phyloP scores from a whole-genome alignment of 2,329 filamentous ascomycete genomes.

The Cladosporium sp. region DNA sequence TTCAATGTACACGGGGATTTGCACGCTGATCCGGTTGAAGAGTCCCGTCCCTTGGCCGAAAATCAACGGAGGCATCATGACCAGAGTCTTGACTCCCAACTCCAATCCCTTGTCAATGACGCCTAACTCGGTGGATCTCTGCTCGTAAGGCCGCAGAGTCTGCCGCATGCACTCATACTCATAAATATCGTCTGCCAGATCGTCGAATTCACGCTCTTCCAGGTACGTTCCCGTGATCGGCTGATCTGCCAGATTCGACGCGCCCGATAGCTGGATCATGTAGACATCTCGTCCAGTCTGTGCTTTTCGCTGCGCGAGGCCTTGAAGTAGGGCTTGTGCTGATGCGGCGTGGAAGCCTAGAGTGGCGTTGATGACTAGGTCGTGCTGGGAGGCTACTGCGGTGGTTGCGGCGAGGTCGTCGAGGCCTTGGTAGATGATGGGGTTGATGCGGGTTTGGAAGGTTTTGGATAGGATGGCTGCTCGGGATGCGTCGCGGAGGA shows the following conservation, averaged over 20 bases:
- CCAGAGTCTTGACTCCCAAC: conserved; percentile 40
- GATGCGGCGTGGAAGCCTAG: conserved; percentile 35
- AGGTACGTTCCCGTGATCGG: conserved; percentile 32
- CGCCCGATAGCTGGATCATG: conserved; percentile 43
- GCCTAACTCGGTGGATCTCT: conserved; percentile 43
- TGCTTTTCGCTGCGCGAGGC: conserved; percentile 37
- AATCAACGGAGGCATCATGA: conserved; percentile 46
- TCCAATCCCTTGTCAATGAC: conserved; percentile 39
- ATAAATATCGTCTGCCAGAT: conserved; percentile 42
- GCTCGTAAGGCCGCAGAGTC: conserved; percentile 34
- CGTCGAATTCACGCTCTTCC: conserved; percentile 34
- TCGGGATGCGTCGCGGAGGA: conserved; percentile 14
- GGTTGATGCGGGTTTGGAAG: conserved; percentile 14
- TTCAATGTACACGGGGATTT: conserved; percentile 36
- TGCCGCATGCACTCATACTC: conserved; percentile 38
- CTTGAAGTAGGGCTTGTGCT: conserved; percentile 40
- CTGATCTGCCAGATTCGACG: conserved; percentile 41
- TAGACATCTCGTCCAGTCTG: conserved; percentile 32
- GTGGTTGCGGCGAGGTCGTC: conserved; percentile 18
- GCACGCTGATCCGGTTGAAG: conserved; percentile 38
- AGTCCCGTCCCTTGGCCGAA: conserved; percentile 43
- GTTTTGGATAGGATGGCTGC: conserved; percentile 1
- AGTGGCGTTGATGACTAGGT: conserved; percentile 41
- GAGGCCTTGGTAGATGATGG: conserved; percentile 18
- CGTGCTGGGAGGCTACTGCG: conserved; percentile 15